Evolutionary conservation across 257 asterid genomes (phyloP).

Genomic region (Petrea volubilis): DNA sequence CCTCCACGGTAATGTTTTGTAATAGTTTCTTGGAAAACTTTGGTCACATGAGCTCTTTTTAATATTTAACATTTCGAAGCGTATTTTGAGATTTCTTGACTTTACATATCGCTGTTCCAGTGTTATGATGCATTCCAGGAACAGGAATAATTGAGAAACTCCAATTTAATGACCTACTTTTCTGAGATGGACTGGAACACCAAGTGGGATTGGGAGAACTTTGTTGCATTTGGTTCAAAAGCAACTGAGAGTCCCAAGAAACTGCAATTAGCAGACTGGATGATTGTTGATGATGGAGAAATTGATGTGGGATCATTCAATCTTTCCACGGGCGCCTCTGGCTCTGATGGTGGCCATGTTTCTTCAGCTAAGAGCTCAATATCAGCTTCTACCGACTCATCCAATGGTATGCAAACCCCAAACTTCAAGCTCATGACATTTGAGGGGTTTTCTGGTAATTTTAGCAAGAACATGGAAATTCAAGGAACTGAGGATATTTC

Average conservation of each 20-base stretch:
- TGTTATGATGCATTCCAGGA: constrained; percentile 30
- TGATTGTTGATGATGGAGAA: constrained; percentile 62
- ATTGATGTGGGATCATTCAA: constrained; percentile 64
- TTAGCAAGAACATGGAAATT: constrained; percentile 24
- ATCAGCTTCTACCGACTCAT: constrained; percentile 76
- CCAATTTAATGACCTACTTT: constrained; percentile 30
- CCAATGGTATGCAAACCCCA: constrained; percentile 44
- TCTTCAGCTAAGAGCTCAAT: constrained; percentile 81
- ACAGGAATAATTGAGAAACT: constrained; percentile 29
- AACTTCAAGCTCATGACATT: constrained; percentile 46
- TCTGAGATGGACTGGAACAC: constrained; percentile 78
- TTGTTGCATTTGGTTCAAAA: constrained; percentile 53
- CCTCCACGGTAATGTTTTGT: constrained; percentile 20
- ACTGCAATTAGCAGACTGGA: constrained; percentile 74
- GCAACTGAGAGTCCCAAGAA: constrained; percentile 55
- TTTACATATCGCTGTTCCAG: constrained; percentile 30
- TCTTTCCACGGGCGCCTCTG: constrained; percentile 59
- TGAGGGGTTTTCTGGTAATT: constrained; percentile 36
- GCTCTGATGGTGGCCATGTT: constrained; percentile 62
- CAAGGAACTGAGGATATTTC: constrained; percentile 32
- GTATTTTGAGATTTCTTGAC: constrained; percentile 5
- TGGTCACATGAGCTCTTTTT: constrained; percentile 3
- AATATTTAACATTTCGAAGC: constrained; percentile 16
- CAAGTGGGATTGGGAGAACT: constrained; percentile 78
- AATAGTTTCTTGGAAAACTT: not conserved